Percentiles rank a stretch among this genome's conserved stretches.
phyloP scores from a whole-genome alignment of 176 grass and related monocot species.

The Musa itinerans region DNA sequence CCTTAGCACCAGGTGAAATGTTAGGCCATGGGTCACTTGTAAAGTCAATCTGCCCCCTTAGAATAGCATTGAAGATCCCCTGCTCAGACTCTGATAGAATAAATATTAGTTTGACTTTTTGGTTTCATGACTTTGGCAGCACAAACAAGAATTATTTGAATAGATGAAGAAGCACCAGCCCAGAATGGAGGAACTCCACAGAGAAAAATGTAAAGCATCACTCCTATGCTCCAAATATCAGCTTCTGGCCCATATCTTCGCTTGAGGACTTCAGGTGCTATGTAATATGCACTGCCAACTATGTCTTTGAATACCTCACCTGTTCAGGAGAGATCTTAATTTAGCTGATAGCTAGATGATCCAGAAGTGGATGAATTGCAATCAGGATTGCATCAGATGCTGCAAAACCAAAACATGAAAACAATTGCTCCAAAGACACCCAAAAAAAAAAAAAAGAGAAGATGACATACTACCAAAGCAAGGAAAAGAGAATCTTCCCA shows the following conservation, averaged over 20 bases:
- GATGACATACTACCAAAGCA: no score
- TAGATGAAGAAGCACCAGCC: slow-evolving; percentile 29
- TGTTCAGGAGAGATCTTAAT: background rate
- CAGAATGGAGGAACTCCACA: slow-evolving; percentile 68
- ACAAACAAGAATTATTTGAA: background rate
- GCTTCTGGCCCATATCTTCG: slow-evolving; percentile 56
- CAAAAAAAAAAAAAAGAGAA: no score
- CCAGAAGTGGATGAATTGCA: no score
- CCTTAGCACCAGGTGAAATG: slow-evolving; percentile 52
- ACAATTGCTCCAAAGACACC: no score
- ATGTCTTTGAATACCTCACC: slow-evolving; percentile 61
- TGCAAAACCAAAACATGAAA: no score
- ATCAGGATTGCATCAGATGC: no score
- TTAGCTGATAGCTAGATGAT: no score
- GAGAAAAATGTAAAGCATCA: slow-evolving; percentile 94
- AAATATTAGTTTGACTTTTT: background rate
- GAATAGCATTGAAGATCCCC: slow-evolving; percentile 68
- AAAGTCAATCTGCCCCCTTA: slow-evolving; percentile 48
- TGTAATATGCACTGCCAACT: slow-evolving; percentile 76
- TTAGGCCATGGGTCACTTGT: slow-evolving; percentile 55
- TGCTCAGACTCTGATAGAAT: slow-evolving; percentile 40
- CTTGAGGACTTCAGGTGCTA: slow-evolving; percentile 76
- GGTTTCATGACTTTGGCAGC: background rate
- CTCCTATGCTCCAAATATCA: slow-evolving; percentile 72
- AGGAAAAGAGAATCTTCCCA: no score